Evolutionary conservation across 2,329 filamentous ascomycete genomes (phyloP).

Genomic region (Penicillium sp.): DNA sequence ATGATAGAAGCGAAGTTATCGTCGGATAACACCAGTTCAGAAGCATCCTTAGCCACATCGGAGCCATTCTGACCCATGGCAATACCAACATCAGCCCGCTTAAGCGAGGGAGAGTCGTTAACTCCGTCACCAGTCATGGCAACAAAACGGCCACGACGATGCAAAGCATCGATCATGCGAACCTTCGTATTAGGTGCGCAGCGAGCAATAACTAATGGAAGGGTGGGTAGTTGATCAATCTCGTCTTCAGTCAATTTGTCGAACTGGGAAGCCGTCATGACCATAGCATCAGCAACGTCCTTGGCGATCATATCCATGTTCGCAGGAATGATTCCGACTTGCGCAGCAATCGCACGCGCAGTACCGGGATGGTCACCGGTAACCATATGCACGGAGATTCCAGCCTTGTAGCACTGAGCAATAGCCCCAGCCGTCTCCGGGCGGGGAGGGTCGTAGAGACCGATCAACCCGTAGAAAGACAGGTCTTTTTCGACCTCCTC

Average conservation of each 20-base stretch:
- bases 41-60: constrained; percentile 71
- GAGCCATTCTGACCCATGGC: constrained; percentile 80
- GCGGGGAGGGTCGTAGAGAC: constrained; percentile 83
- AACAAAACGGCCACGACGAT: constrained; percentile 64
- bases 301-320: constrained; percentile 60
- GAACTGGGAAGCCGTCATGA: constrained; percentile 75
- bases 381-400: constrained; percentile 79
- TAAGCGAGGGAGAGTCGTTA: constrained; percentile 80
- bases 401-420: constrained; percentile 66
- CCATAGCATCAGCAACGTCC: constrained; percentile 64
- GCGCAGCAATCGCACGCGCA: constrained; percentile 71
- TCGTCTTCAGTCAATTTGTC: constrained; percentile 72
- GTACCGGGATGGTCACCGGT: constrained; percentile 80
- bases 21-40: constrained; percentile 69
- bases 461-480: constrained; percentile 74
- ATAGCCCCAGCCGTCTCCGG: constrained; percentile 74
- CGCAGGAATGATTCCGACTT: constrained; percentile 72
- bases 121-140: constrained; percentile 91
- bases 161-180: constrained; percentile 71
- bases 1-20: constrained; percentile 89
- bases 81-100: constrained; percentile 79
- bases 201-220: constrained; percentile 59
- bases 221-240: constrained; percentile 59
- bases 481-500: constrained; percentile 65
- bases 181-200: constrained; percentile 67